phyloP scores from a whole-genome alignment of 371 early-diverging fungal species.

The Phascolomyces articulosus region DNA sequence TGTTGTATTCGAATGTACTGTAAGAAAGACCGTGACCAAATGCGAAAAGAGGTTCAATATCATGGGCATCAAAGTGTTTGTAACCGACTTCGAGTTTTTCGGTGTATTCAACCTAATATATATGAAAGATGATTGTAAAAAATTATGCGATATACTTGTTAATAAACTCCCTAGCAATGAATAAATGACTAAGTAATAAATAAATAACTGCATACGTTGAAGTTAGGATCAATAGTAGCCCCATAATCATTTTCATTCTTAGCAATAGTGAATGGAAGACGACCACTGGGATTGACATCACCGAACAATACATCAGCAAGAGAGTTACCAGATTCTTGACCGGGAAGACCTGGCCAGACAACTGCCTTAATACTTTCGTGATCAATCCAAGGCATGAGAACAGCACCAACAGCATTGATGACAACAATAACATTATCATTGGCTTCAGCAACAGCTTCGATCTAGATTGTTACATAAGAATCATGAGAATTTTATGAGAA shows the following conservation, averaged over 20 bases:
- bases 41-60: slow-evolving; percentile 50
- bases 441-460: slow-evolving; percentile 44
- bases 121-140: neutral
- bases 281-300: slow-evolving; percentile 61
- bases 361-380: slow-evolving; percentile 51
- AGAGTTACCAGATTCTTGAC: slow-evolving; percentile 67
- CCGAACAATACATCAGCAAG: slow-evolving; percentile 68
- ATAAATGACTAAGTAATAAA: no score
- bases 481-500: no score
- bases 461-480: slow-evolving; percentile 27
- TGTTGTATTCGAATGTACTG: slow-evolving; percentile 48
- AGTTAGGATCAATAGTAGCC: slow-evolving; percentile 11
- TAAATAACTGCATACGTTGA: slow-evolving; percentile 14
- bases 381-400: slow-evolving; percentile 51
- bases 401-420: slow-evolving; percentile 54
- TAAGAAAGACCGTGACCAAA: slow-evolving; percentile 65
- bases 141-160: no score
- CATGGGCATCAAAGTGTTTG: slow-evolving; percentile 44
- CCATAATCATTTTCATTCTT: slow-evolving; percentile 36
- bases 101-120: slow-evolving; percentile 34
- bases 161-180: no score
- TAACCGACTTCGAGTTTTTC: slow-evolving; percentile 58
- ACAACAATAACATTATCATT: slow-evolving; percentile 55
- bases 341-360: slow-evolving; percentile 45
- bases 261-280: slow-evolving; percentile 65